Evolutionary conservation across 495 filamentous ascomycete genomes (phyloP).

Genomic region (Penicillium paxilli): DNA sequence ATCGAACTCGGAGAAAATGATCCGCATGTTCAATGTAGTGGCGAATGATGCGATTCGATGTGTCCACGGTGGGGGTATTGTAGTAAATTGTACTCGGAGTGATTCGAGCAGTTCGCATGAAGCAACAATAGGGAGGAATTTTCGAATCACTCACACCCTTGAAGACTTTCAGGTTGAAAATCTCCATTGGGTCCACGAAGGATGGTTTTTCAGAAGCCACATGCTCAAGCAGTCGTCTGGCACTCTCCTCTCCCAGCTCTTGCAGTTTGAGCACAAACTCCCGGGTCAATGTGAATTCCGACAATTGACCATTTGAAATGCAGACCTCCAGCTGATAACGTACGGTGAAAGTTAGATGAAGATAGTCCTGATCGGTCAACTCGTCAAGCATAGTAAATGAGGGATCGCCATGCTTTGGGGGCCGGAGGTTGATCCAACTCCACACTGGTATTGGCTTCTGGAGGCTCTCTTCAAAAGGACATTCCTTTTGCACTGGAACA

Average conservation of each 20-base stretch:
- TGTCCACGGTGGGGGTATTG: slow-evolving; percentile 75
- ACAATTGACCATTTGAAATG: slow-evolving; percentile 76
- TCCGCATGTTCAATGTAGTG: slow-evolving; percentile 67
- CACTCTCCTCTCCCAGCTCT: slow-evolving; percentile 44
- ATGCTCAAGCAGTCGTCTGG: slow-evolving; percentile 61
- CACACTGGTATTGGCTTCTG: slow-evolving; percentile 42
- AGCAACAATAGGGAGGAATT: slow-evolving; percentile 70
- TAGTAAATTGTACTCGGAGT: slow-evolving; percentile 84
- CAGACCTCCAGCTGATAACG: slow-evolving; percentile 94
- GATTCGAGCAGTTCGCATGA: slow-evolving; percentile 70
- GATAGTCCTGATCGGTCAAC: slow-evolving; percentile 32
- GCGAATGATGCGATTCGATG: slow-evolving; percentile 83
- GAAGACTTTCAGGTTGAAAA: slow-evolving; percentile 59
- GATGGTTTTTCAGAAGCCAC: slow-evolving; percentile 57
- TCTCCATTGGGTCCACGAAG: slow-evolving; percentile 69
- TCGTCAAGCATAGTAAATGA: slow-evolving; percentile 33
- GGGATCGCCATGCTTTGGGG: slow-evolving; percentile 7
- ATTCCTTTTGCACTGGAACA: slow-evolving; percentile 44
- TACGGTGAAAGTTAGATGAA: slow-evolving; percentile 65
- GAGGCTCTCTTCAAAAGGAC: slow-evolving; percentile 16
- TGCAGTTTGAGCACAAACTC: slow-evolving; percentile 65
- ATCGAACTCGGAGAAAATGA: slow-evolving; percentile 87
- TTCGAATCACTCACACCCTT: slow-evolving; percentile 48
- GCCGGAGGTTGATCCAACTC: slow-evolving; percentile 54
- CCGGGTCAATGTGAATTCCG: slow-evolving; percentile 68